These are phyloP conservation scores for Zygosaccharomyces gambellarensis DNA, from an alignment of 805 yeast genomes.

Conservation along the genomic window DNA sequence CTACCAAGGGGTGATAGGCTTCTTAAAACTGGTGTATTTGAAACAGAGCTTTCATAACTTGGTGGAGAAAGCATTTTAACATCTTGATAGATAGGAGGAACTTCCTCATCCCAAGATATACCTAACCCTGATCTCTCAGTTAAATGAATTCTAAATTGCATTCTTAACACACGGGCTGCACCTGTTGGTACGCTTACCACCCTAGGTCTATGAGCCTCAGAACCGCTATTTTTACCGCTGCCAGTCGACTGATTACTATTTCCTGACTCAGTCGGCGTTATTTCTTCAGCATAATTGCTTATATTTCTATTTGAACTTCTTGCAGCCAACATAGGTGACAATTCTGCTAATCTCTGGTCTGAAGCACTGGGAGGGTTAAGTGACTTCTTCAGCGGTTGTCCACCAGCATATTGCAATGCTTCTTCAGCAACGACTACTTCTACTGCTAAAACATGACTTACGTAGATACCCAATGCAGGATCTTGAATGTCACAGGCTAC, in stretches of 20 bases:
- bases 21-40: conserved; percentile 4
- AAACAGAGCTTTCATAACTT: conserved; percentile 45
- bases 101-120: conserved; percentile 98
- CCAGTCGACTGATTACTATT: conserved; percentile 8
- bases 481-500: conserved; percentile 79
- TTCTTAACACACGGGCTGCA: conserved; percentile 86
- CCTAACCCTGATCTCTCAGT: conserved; percentile 95
- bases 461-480: conserved; percentile 70
- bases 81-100: conserved; percentile 92
- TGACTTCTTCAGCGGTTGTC: conserved; percentile 27
- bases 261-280: conserved; percentile 16
- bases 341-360: conserved; percentile 41
- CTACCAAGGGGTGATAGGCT: conserved; percentile 2
- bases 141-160: conserved; percentile 82
- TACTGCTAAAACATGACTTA: conserved; percentile 69
- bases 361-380: conserved; percentile 14
- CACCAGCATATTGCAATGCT: conserved; percentile 41
- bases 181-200: conserved; percentile 79
- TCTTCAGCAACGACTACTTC: conserved; percentile 97
- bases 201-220: conserved; percentile 11
- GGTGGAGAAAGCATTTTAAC: conserved; percentile 86
- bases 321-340: conserved; percentile 41
- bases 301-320: conserved; percentile 26
- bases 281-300: conserved; percentile 19
- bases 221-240: conserved; percentile 5